phyloP scores from a whole-genome alignment of 1,284 basidiomycete genomes.

The Cryptococcus floricola region DNA sequence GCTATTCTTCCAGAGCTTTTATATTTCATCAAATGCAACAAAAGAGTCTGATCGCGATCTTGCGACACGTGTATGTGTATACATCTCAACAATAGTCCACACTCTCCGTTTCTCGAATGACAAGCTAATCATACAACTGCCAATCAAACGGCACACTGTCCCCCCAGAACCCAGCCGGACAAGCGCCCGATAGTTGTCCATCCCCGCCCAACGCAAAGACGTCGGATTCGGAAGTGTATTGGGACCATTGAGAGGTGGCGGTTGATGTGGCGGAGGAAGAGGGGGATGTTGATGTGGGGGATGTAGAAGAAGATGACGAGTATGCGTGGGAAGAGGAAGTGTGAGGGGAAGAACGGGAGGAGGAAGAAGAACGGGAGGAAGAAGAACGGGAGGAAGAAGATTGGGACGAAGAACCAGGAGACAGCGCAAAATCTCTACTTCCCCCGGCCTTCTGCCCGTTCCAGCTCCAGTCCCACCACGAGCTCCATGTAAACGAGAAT shows the following conservation, averaged over 20 bases:
- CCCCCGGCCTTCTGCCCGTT: no score
- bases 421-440: no score
- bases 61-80: no score
- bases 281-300: not conserved
- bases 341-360: not conserved
- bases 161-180: constrained; percentile 35
- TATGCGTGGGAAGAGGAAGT: no score
- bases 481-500: not conserved
- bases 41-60: no score
- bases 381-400: not conserved
- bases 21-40: no score
- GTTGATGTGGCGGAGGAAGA: not conserved
- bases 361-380: not conserved
- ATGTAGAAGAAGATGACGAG: not conserved
- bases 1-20: no score
- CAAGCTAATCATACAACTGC: constrained; percentile 27
- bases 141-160: constrained; percentile 28
- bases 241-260: constrained; percentile 12
- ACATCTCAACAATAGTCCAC: no score
- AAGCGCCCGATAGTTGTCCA: constrained; percentile 11
- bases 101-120: no score
- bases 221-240: constrained; percentile 10
- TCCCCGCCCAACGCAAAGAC: constrained; percentile 23
- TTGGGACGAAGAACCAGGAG: no score
- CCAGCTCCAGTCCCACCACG: not conserved